phyloP scores from a whole-genome alignment of 495 filamentous ascomycete genomes.

The Aspergillus cristatus region DNA sequence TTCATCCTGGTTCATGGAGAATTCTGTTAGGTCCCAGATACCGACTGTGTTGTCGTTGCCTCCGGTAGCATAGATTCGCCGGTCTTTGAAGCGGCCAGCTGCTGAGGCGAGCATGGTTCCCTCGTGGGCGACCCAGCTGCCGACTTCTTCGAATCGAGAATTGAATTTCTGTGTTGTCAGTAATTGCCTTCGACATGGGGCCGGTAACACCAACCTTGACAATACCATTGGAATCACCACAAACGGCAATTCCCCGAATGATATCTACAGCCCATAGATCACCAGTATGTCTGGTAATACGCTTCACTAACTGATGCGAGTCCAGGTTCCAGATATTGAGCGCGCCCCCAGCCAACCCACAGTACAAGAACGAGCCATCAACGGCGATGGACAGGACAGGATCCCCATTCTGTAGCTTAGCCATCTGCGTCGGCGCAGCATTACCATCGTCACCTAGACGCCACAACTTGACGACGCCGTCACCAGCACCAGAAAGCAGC shows the following conservation, averaged over 20 bases:
- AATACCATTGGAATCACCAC: constrained; percentile 68
- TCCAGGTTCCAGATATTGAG: constrained; percentile 96
- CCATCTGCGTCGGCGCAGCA: constrained; percentile 43
- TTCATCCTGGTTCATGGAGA: constrained; percentile 32
- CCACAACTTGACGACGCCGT: constrained; percentile 91
- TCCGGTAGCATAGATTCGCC: constrained; percentile 82
- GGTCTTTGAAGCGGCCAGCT: constrained; percentile 52
- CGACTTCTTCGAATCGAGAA: constrained; percentile 76
- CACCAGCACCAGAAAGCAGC: constrained; percentile 83
- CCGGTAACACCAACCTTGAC: constrained; percentile 51
- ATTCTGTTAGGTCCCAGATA: constrained; percentile 72
- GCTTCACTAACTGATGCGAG: constrained; percentile 80
- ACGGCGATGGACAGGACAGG: constrained; percentile 75
- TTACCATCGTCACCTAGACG: constrained; percentile 45
- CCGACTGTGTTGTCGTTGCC: constrained; percentile 84
- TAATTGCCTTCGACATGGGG: background rate
- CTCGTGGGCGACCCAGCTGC: constrained; percentile 75
- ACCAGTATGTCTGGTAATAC: constrained; percentile 66
- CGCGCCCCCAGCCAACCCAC: constrained; percentile 79
- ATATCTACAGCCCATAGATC: constrained; percentile 83
- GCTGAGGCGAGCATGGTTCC: constrained; percentile 85
- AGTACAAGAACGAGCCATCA: constrained; percentile 84
- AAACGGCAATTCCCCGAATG: constrained; percentile 75
- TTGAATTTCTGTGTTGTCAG: constrained; percentile 58
- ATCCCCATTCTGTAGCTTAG: constrained; percentile 70